Conservation (phyloP, 2,329 filamentous ascomycete species). For the Aureobasidium sp. region DNA sequence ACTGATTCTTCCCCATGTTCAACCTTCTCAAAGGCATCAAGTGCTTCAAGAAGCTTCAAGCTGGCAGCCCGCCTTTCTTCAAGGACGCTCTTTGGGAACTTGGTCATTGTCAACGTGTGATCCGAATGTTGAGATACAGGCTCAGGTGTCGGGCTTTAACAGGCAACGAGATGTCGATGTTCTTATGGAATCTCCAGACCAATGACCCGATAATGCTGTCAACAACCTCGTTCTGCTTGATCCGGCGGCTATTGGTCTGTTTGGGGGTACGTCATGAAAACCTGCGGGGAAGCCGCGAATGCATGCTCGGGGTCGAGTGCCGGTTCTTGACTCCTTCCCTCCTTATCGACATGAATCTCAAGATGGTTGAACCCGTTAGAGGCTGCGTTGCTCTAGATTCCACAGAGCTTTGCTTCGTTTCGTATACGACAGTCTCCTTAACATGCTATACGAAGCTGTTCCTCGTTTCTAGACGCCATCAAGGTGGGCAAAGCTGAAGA, state of each 20-base stretch:
- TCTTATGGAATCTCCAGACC: neutral
- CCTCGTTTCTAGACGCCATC: neutral
- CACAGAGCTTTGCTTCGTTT: neutral
- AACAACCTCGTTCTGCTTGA: neutral
- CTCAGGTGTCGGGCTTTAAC: neutral
- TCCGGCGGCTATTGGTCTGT: neutral
- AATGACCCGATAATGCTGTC: neutral
- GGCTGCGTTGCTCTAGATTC: too few species aligned
- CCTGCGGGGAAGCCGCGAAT: conserved; percentile 1
- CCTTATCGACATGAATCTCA: neutral
- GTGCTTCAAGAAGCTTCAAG: neutral
- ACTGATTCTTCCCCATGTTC: neutral
- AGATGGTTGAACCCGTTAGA: neutral
- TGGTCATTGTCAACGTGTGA: conserved; percentile 1
- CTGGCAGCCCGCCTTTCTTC: conserved; percentile 24
- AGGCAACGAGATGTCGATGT: neutral
- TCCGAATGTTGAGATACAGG: neutral
- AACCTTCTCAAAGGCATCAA: conserved; percentile 4
- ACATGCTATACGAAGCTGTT: neutral
- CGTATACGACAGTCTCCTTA: neutral
- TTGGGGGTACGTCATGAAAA: conserved; percentile 1
- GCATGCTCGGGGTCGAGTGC: neutral
- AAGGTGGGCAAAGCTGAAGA: neutral
- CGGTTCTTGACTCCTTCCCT: neutral
- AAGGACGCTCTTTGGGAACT: conserved; percentile 16